Evolutionary conservation across 116 monocot species (phyloP).

Genomic region (Cymodocea nodosa): DNA sequence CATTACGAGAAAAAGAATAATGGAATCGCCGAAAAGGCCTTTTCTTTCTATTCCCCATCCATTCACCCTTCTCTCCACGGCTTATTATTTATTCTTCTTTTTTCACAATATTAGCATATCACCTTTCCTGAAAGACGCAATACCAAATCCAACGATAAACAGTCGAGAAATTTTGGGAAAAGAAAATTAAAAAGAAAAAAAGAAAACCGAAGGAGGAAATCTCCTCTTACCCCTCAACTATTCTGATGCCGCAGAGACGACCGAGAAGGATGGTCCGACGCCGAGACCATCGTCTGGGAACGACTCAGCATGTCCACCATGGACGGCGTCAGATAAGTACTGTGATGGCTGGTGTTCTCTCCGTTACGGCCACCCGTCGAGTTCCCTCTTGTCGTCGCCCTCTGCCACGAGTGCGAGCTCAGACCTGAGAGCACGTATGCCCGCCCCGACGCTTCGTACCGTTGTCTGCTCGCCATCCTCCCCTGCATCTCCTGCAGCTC

Average conservation of each 20-base stretch:
- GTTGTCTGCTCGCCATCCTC: constrained; percentile 46
- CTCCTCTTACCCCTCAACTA: background rate
- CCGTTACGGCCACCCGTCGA: constrained; percentile 31
- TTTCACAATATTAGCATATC: no score
- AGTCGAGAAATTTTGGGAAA: no score
- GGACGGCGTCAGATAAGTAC: constrained; percentile 50
- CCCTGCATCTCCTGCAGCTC: constrained; percentile 60
- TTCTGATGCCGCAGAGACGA: background rate
- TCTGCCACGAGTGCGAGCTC: constrained; percentile 72
- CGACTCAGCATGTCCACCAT: constrained; percentile 62
- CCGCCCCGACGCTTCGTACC: constrained; percentile 53
- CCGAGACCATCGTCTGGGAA: constrained; percentile 27
- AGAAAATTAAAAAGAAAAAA: no score
- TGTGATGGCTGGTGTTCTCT: constrained; percentile 5
- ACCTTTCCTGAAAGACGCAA: no score
- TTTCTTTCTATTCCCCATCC: no score
- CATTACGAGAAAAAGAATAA: no score
- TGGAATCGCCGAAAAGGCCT: no score
- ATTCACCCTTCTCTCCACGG: no score
- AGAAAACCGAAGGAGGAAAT: no score
- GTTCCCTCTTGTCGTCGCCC: constrained; percentile 52
- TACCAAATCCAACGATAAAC: no score
- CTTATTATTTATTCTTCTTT: no score
- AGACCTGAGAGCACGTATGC: constrained; percentile 67
- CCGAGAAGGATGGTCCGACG: constrained; percentile 13